A percentile compares a stretch with the other conserved stretches of the same genome.
Conservation (phyloP, 805 yeast species). For the Naumovozyma castellii region DNA sequence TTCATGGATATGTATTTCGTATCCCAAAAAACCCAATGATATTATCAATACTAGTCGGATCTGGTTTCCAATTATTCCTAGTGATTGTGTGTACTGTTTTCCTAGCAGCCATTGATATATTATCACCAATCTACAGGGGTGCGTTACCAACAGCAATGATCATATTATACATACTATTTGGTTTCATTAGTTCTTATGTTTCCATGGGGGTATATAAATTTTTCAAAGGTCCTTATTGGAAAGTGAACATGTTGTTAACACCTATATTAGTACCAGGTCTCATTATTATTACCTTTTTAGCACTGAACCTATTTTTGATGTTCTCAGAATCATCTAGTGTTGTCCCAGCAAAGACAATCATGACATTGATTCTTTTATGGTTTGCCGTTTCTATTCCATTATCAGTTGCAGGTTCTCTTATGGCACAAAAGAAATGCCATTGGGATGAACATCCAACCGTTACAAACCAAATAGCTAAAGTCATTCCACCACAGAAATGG, state of each 20-base stretch:
- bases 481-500: slow-evolving; percentile 89
- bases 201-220: slow-evolving; percentile 79
- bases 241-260: slow-evolving; percentile 69
- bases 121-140: slow-evolving; percentile 93
- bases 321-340: slow-evolving; percentile 83
- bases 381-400: slow-evolving; percentile 78
- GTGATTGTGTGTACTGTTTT: slow-evolving; percentile 66
- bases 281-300: slow-evolving; percentile 52
- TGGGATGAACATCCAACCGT: slow-evolving; percentile 62
- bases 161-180: slow-evolving; percentile 68
- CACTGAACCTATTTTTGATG: slow-evolving; percentile 74
- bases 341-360: slow-evolving; percentile 82
- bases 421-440: slow-evolving; percentile 55
- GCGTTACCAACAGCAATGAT: slow-evolving; percentile 85
- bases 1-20: slow-evolving; percentile 92
- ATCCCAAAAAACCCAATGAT: slow-evolving; percentile 63
- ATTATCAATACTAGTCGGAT: slow-evolving; percentile 74
- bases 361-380: slow-evolving; percentile 78
- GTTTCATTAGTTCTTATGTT: slow-evolving; percentile 77
- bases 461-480: slow-evolving; percentile 93
- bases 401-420: slow-evolving; percentile 70
- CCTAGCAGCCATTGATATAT: slow-evolving; percentile 79
- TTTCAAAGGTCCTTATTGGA: slow-evolving; percentile 90
- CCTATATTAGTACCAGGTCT: slow-evolving; percentile 78
- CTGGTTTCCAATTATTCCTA: slow-evolving; percentile 74